Percentiles rank a stretch among this genome's conserved stretches.
phyloP scores from a whole-genome alignment of 768 basidiomycete species.

The Hortiboletus flavorubellus region DNA sequence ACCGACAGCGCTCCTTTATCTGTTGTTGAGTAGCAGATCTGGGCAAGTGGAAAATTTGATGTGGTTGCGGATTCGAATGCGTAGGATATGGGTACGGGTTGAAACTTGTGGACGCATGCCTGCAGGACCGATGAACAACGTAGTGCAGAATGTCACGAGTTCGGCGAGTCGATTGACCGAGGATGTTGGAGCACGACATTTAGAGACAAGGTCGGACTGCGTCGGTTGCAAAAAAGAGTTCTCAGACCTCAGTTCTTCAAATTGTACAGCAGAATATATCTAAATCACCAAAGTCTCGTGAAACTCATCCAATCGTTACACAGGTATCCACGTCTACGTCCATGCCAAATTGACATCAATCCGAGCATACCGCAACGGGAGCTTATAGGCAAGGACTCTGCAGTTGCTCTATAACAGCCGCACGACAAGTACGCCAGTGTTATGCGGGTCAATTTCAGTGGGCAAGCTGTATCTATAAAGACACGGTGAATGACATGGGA shows the following conservation, averaged over 20 bases:
- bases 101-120: slow-evolving; percentile 20
- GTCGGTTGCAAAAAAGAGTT: not conserved
- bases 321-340: not conserved
- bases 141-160: slow-evolving; percentile 6
- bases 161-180: slow-evolving; percentile 4
- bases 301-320: not conserved
- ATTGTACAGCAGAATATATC: not conserved
- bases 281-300: not conserved
- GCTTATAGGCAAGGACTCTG: not conserved
- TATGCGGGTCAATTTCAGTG: slow-evolving; percentile 74
- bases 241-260: not conserved
- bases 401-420: slow-evolving; percentile 31
- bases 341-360: not conserved
- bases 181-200: slow-evolving; percentile 5
- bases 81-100: slow-evolving; percentile 50
- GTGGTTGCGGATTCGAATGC: slow-evolving; percentile 50
- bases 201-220: not conserved
- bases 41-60: slow-evolving; percentile 63
- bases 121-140: slow-evolving; percentile 8
- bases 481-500: not conserved
- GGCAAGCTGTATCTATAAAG: slow-evolving; percentile 61
- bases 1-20: slow-evolving; percentile 57
- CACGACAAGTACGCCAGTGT: slow-evolving; percentile 83
- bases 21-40: slow-evolving; percentile 47
- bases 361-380: not conserved